Base-by-base conservation (phyloP, 331 rosid species). In the Ulmus americana region DNA sequence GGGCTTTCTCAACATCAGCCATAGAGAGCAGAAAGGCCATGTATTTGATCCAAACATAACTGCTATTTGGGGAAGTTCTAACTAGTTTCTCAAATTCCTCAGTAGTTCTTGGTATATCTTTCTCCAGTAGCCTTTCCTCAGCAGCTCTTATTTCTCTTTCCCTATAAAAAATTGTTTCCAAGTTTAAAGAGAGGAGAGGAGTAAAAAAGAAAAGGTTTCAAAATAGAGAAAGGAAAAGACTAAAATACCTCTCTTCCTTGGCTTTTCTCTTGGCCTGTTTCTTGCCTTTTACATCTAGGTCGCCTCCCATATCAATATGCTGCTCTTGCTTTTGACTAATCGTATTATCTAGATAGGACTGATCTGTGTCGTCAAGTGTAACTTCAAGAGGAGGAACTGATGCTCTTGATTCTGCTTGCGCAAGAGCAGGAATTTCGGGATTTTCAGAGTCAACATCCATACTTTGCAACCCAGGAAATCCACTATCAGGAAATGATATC, bases 21-120 rank as follows among this genome's bases (percentile, higher is more conserved):
- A 84, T 7, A 42, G 91, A 85, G 50, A 89, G 74, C 76, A 76
- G 64, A 64, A 87, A 89, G 44, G 83, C 95, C 98, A 92, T 89
- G 75, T 85, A 94, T 53, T 87, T 87, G 70, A 89, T 80, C 98
- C 97, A 89, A 39, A 76, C 74, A 78, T 78, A 94, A 81, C 97
- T 94, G 80, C 88, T 89, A 74, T 89, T 89, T 43, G 97, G 97
- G 65, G 97, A 89, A 65, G 83, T 80, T 76, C 98, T 80, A 70
- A 87, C 79, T 74, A 87, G 69, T 80, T 87, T 92, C 82, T 94
- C 98, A 73, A 87, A 94, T 63, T 89, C 97, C 82, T 94, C 98
- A 35, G 90, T 77, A 41, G 84, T 85, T 80, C 85, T 87, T 54
- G 98, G 98, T 41, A 85, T 76, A 79, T 74, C 91, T 51, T 89